These are phyloP conservation scores for Coemansia pectinata DNA, from an alignment of 192 early-diverging fungal species.

Conservation along the genomic window DNA sequence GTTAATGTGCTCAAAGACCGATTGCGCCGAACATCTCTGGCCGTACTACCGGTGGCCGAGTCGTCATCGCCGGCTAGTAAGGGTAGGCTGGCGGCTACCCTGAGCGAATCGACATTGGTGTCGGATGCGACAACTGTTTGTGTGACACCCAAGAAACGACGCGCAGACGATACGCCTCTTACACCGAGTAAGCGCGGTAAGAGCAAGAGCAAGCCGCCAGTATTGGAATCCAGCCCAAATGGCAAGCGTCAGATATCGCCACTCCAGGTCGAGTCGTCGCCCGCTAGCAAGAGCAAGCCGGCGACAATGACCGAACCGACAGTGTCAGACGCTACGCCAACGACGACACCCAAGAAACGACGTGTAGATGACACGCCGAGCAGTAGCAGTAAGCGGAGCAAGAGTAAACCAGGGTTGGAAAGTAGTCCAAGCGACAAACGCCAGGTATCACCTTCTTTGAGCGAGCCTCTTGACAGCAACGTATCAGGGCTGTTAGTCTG, in stretches of 20 bases:
- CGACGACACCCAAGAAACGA: too few relatives aligned
- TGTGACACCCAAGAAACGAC: conserved; percentile 5
- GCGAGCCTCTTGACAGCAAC: conserved; percentile 5
- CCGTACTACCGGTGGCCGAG: not conserved
- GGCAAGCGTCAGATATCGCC: too few relatives aligned
- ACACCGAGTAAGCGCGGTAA: not conserved
- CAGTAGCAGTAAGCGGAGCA: too few relatives aligned
- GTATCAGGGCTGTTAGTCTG: conserved; percentile 37
- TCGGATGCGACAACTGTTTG: not conserved
- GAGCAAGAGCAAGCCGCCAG: not conserved
- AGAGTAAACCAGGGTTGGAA: too few relatives aligned
- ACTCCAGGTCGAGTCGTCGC: too few relatives aligned
- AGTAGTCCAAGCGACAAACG: too few relatives aligned
- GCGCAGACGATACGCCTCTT: not conserved
- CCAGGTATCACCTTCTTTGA: too few relatives aligned
- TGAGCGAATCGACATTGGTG: not conserved
- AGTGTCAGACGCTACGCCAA: too few relatives aligned
- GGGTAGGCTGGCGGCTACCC: not conserved
- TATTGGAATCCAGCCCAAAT: not conserved
- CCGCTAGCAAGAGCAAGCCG: too few relatives aligned
- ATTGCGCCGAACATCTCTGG: conserved; percentile 9
- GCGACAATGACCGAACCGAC: too few relatives aligned
- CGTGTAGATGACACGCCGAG: too few relatives aligned
- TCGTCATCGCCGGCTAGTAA: not conserved
- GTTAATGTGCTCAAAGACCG: conserved; percentile 25